These are phyloP conservation scores for Aspergillus costaricaensis DNA, from an alignment of 2,329 filamentous ascomycete species.

Conservation along the genomic window DNA sequence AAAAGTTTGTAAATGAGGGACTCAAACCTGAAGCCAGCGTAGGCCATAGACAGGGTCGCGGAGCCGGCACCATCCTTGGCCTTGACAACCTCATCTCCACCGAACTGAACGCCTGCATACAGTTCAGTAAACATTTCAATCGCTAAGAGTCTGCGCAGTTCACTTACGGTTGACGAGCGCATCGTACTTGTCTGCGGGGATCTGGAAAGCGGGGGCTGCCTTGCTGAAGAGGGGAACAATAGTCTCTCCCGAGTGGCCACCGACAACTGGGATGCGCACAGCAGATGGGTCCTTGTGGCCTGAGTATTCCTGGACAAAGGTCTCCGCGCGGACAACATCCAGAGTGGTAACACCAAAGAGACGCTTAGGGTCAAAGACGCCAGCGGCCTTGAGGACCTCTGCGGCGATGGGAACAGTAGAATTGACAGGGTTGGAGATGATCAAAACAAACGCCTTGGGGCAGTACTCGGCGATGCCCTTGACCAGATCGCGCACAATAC, in stretches of 20 bases:
- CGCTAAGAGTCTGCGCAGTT: not conserved
- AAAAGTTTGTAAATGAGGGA: conserved; percentile 16
- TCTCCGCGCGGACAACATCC: conserved; percentile 96
- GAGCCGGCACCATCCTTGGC: conserved; percentile 91
- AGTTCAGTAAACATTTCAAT: not conserved
- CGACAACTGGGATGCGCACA: conserved; percentile 86
- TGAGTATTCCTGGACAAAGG: conserved; percentile 83
- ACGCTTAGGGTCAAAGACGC: conserved; percentile 91
- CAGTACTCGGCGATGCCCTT: conserved; percentile 83
- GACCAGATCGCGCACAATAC: conserved; percentile 92
- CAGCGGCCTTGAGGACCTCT: conserved; percentile 91
- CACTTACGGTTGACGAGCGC: conserved; percentile 77
- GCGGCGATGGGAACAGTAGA: conserved; percentile 96
- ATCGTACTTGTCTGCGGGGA: conserved; percentile 87
- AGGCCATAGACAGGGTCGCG: conserved; percentile 91
- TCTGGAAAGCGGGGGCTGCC: conserved; percentile 74
- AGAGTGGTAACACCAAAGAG: conserved; percentile 98
- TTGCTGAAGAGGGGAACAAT: conserved; percentile 98
- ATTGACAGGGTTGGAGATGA: conserved; percentile 99
- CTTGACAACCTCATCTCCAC: conserved; percentile 95
- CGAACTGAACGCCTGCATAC: conserved; percentile 76
- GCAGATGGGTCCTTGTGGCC: conserved; percentile 81
- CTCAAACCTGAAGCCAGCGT: conserved; percentile 83
- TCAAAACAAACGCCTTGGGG: conserved; percentile 90
- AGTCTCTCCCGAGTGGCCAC: conserved; percentile 96